Base-by-base conservation (phyloP, 768 basidiomycete genomes). In the Suillus fuscotomentosus region DNA sequence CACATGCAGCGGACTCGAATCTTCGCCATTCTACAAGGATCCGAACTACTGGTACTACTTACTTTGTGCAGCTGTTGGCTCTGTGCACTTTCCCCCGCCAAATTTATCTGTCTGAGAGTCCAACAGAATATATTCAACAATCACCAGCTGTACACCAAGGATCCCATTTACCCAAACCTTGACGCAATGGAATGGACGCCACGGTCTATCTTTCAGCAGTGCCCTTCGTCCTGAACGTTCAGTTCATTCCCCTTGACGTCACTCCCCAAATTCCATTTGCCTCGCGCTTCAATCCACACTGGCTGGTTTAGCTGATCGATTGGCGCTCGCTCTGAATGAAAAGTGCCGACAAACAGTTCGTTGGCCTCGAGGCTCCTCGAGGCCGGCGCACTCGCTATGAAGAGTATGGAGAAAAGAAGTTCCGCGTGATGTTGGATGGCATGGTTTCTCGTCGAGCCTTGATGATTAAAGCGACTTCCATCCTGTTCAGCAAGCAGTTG, bases 381-480 rank as follows among this genome's bases (percentile, higher is more conserved):
- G 65, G 86, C 85, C 9, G 86, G 86, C 47, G 82, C 78, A 11
- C 36, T 71, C 85, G 85, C 71, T 88, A 88, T 71, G 78, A 83
- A 67, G 81, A 79, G 24, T 77, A 81, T 48, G 71, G 80, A 5
- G 67, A 76, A 62, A 81, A 83, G 65, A 81, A 83, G 45, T 80
- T 54, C 53, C 53, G 53, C 53, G 79, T 85, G 63, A 80, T 85
- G 63, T 82, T 83, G n/a, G 87, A 65, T 55, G 67, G 65, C 64
- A 61, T 68, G 54, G 34, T 34, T 70, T 70, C 67, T 56, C 72
- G 11, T 73, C 72, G 63, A 69, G 72, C 34, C 62, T 72, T 38
- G 63, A 70, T 57, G 69, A 65, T 57, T 66, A 61, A 65, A 62
- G 64, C 17, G 50, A 55, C 61, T 42, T 64, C 66, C 60, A 68